phyloP scores from a whole-genome alignment of 768 basidiomycete species.

The Tylopilus subfusipes region DNA sequence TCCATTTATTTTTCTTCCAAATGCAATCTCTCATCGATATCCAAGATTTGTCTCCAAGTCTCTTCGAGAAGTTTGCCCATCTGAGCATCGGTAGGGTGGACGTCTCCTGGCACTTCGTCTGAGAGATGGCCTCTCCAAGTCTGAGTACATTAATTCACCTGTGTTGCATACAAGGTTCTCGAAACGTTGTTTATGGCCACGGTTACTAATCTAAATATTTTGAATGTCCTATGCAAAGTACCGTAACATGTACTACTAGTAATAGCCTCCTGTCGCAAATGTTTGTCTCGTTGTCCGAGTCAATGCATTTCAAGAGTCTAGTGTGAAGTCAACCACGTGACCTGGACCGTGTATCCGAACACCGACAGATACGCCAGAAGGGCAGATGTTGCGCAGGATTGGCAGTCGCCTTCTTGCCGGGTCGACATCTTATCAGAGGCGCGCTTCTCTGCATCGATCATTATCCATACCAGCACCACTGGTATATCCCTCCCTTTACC shows the following conservation, averaged over 20 bases:
- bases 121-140: slow-evolving; percentile 36
- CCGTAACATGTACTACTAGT: no score
- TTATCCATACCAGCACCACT: neutral
- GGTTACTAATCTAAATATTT: no score
- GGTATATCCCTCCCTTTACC: neutral
- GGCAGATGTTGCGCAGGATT: neutral
- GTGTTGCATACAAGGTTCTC: no score
- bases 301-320: no score
- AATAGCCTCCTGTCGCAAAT: no score
- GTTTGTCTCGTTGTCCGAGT: no score
- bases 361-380: no score
- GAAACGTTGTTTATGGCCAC: no score
- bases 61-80: slow-evolving; percentile 52
- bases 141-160: slow-evolving; percentile 4
- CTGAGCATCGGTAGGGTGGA: slow-evolving; percentile 46
- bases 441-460: neutral
- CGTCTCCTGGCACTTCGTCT: slow-evolving; percentile 57
- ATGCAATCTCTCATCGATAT: neutral
- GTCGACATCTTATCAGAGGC: neutral
- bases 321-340: no score
- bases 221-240: no score
- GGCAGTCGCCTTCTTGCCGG: neutral
- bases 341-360: no score
- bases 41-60: slow-evolving; percentile 58
- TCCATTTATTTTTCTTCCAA: neutral